Evolutionary conservation across 2,329 filamentous ascomycete species (phyloP).

Genomic region (Talaromyces albobiverticillius): DNA sequence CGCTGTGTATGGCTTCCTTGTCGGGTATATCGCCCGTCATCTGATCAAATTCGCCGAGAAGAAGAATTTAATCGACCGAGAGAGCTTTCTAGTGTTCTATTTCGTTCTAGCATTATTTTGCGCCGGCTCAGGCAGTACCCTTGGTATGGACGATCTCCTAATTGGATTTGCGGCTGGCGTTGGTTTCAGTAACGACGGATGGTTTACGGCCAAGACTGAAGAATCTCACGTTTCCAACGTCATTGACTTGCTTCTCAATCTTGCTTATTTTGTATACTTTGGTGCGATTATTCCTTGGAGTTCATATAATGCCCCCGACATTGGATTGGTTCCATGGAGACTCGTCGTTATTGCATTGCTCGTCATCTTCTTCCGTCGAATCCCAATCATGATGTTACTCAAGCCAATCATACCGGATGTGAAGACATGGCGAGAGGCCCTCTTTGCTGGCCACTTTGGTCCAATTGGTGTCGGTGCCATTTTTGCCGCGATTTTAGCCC

Average conservation of each 20-base stretch:
- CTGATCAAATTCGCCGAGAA: slow-evolving; percentile 85
- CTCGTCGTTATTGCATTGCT: slow-evolving; percentile 91
- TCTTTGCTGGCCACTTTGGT: slow-evolving; percentile 96
- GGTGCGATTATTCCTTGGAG: slow-evolving; percentile 97
- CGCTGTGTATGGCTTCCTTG: slow-evolving; percentile 77
- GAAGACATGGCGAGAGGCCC: slow-evolving; percentile 94
- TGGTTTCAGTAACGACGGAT: slow-evolving; percentile 98
- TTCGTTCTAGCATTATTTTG: slow-evolving; percentile 95
- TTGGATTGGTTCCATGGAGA: slow-evolving; percentile 82
- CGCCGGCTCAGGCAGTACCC: slow-evolving; percentile 84
- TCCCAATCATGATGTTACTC: slow-evolving; percentile 86
- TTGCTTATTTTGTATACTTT: slow-evolving; percentile 97
- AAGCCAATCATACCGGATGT: slow-evolving; percentile 95
- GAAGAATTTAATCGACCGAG: slow-evolving; percentile 82
- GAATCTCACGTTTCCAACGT: slow-evolving; percentile 99
- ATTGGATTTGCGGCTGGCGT: slow-evolving; percentile 94
- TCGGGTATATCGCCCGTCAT: slow-evolving; percentile 88
- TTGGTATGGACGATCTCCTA: slow-evolving; percentile 89
- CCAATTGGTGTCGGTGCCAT: slow-evolving; percentile 97
- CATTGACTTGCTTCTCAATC: slow-evolving; percentile 92
- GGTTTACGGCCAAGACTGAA: slow-evolving; percentile 97
- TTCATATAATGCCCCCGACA: slow-evolving; percentile 71
- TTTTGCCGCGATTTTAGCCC: slow-evolving; percentile 87
- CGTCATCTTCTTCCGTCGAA: slow-evolving; percentile 91
- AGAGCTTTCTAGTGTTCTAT: slow-evolving; percentile 98